Percentiles rank a stretch among this genome's conserved stretches.
Conservation (phyloP, 768 basidiomycete species). For the Xerocomellus intermedius region DNA sequence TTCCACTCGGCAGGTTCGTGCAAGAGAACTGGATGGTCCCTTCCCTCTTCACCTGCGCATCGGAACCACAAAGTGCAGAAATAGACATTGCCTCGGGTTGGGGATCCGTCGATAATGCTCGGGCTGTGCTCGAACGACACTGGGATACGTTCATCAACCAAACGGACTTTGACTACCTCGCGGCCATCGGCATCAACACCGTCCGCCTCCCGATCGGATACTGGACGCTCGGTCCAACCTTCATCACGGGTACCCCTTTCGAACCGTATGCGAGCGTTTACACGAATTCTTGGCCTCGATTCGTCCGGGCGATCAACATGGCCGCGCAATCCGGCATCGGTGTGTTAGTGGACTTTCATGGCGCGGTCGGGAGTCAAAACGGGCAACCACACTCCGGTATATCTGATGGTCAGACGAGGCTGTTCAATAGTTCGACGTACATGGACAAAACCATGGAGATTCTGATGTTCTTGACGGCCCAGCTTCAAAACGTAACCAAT, state of each 20-base stretch:
- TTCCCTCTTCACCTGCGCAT: slow-evolving; percentile 58
- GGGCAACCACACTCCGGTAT: slow-evolving; percentile 33
- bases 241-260: slow-evolving; percentile 37
- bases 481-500: slow-evolving; percentile 43
- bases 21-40: slow-evolving; percentile 77
- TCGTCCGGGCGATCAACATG: slow-evolving; percentile 44
- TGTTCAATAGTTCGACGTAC: slow-evolving; percentile 38
- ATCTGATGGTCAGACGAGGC: slow-evolving; percentile 39
- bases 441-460: slow-evolving; percentile 40
- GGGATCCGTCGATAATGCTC: slow-evolving; percentile 36
- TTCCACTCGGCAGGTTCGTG: slow-evolving; percentile 51
- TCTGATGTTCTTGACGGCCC: slow-evolving; percentile 36
- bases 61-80: slow-evolving; percentile 51
- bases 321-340: slow-evolving; percentile 42
- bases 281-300: slow-evolving; percentile 36
- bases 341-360: slow-evolving; percentile 54
- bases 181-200: slow-evolving; percentile 54
- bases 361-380: slow-evolving; percentile 50
- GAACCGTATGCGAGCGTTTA: slow-evolving; percentile 44
- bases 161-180: slow-evolving; percentile 63
- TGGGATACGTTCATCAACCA: slow-evolving; percentile 74
- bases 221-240: slow-evolving; percentile 36
- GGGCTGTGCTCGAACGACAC: slow-evolving; percentile 60
- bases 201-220: slow-evolving; percentile 64
- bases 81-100: slow-evolving; percentile 66